A percentile compares a stretch with the other conserved stretches of the same genome.
These are phyloP conservation scores for Fusarium kyushuense DNA, from an alignment of 2,329 filamentous ascomycete genomes.

Conservation along the genomic window DNA sequence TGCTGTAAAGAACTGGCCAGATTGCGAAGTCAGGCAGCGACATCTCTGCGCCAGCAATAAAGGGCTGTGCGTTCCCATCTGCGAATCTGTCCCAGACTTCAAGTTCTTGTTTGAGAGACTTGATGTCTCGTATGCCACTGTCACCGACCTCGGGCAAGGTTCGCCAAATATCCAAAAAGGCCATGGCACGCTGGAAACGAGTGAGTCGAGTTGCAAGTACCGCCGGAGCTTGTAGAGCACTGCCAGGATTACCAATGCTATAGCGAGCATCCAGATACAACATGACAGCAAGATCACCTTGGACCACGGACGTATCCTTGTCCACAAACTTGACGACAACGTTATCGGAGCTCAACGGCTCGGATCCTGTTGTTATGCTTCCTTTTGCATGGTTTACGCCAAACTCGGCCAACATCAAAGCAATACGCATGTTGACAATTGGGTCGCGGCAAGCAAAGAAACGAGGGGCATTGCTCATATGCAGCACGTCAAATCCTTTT, in stretches of 20 bases:
- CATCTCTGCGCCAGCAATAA: conserved; percentile 58
- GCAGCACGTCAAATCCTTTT: conserved; percentile 83
- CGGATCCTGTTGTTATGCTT: conserved; percentile 51
- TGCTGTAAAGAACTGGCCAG: conserved; percentile 66
- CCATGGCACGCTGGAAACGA: conserved; percentile 57
- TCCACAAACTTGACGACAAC: conserved; percentile 64
- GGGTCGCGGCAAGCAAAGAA: conserved; percentile 63
- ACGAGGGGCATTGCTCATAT: conserved; percentile 67
- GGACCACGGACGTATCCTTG: conserved; percentile 64
- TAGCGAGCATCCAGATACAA: conserved; percentile 71
- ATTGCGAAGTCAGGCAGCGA: conserved; percentile 67
- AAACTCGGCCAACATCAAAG: conserved; percentile 63
- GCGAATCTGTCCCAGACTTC: conserved; percentile 57
- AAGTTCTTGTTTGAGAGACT: conserved; percentile 52
- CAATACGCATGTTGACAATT: conserved; percentile 62
- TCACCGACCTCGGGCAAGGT: conserved; percentile 13
- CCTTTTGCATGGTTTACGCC: conserved; percentile 62
- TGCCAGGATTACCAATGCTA: conserved; percentile 49
- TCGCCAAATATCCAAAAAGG: conserved; percentile 55
- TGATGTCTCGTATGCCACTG: conserved; percentile 26
- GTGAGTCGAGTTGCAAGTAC: conserved; percentile 55
- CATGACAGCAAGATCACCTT: conserved; percentile 66
- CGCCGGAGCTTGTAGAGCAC: conserved; percentile 39
- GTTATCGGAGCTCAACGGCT: conserved; percentile 11
- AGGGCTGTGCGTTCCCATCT: conserved; percentile 51